phyloP scores from a whole-genome alignment of 331 rosid genomes.

The Malus hybrid region DNA sequence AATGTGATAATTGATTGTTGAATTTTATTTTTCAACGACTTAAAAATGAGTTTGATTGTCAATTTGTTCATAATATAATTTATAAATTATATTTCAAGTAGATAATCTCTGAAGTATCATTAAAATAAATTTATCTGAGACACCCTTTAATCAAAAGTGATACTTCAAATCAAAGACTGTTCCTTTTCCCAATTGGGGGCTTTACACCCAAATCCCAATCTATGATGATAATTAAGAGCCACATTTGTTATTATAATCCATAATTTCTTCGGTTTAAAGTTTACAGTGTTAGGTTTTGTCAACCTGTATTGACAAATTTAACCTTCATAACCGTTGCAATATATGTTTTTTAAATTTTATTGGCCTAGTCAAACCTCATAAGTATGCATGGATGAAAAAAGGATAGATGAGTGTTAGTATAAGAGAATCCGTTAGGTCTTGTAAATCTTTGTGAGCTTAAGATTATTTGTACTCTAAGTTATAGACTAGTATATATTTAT shows the following conservation, averaged over 20 bases:
- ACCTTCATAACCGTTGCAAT: slow-evolving; percentile 28
- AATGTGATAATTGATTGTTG: too few relatives aligned
- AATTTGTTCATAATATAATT: too few relatives aligned
- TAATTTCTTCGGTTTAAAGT: not conserved
- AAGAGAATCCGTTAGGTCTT: too few relatives aligned
- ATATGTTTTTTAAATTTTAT: not conserved
- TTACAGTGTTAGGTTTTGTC: not conserved
- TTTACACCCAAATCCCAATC: not conserved
- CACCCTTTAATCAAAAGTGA: slow-evolving; percentile 22
- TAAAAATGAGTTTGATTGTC: too few relatives aligned
- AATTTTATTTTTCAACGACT: too few relatives aligned
- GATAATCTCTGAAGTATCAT: rapidly evolving
- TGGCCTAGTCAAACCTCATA: slow-evolving; percentile 2
- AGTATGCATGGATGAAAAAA: not conserved
- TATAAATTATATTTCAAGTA: too few relatives aligned
- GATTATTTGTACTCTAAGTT: too few relatives aligned
- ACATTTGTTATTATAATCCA: slow-evolving; percentile 10
- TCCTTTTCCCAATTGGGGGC: slow-evolving; percentile 24
- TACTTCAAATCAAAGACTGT: slow-evolving; percentile 48
- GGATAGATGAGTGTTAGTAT: too few relatives aligned
- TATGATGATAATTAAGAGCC: too few relatives aligned
- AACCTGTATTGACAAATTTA: slow-evolving; percentile 3
- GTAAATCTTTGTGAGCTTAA: too few relatives aligned
- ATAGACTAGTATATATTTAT: too few relatives aligned
- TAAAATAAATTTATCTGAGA: too few relatives aligned